Percentiles rank a stretch among this genome's conserved stretches.
These are phyloP conservation scores for Cnidoscolus chayamansa DNA, from an alignment of 441 rosid genomes.

Conservation along the genomic window DNA sequence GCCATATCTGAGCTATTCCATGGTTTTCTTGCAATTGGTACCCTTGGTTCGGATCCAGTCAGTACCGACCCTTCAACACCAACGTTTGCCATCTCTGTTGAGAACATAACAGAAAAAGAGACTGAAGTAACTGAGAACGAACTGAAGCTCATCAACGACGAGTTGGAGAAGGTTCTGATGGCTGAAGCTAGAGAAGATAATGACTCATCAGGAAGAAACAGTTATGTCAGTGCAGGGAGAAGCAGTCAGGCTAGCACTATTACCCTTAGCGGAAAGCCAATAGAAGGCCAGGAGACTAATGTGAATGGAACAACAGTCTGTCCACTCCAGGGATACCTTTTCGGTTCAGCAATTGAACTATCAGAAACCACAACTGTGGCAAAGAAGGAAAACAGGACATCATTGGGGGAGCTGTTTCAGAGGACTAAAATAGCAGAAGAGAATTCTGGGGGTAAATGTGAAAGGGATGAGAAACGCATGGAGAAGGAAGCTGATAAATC, in stretches of 20 bases:
- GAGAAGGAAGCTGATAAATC: slow-evolving; percentile 66
- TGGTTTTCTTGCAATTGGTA: slow-evolving; percentile 79
- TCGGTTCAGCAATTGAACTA: slow-evolving; percentile 68
- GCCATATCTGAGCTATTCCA: slow-evolving; percentile 63
- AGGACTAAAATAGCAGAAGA: slow-evolving; percentile 60
- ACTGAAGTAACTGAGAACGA: slow-evolving; percentile 73
- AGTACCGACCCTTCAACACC: slow-evolving; percentile 59
- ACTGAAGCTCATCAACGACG: slow-evolving; percentile 65
- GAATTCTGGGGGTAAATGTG: slow-evolving; percentile 35
- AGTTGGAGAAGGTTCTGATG: slow-evolving; percentile 65
- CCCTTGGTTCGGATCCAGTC: slow-evolving; percentile 60
- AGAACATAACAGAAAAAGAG: slow-evolving; percentile 64
- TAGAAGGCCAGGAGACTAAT: slow-evolving; percentile 46
- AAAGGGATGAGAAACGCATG: slow-evolving; percentile 48
- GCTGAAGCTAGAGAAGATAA: slow-evolving; percentile 63
- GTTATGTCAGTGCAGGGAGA: slow-evolving; percentile 66
- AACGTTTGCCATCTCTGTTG: slow-evolving; percentile 57
- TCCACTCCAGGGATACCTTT: slow-evolving; percentile 72
- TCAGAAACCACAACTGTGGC: slow-evolving; percentile 58
- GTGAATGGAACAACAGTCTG: slow-evolving; percentile 50
- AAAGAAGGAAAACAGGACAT: slow-evolving; percentile 65
- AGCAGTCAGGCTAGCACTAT: slow-evolving; percentile 78
- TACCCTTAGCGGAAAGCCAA: slow-evolving; percentile 65
- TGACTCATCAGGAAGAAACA: slow-evolving; percentile 70
- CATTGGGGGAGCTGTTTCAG: slow-evolving; percentile 79